Conservation (phyloP, 2,329 filamentous ascomycete genomes). For the Phoma sp. region DNA sequence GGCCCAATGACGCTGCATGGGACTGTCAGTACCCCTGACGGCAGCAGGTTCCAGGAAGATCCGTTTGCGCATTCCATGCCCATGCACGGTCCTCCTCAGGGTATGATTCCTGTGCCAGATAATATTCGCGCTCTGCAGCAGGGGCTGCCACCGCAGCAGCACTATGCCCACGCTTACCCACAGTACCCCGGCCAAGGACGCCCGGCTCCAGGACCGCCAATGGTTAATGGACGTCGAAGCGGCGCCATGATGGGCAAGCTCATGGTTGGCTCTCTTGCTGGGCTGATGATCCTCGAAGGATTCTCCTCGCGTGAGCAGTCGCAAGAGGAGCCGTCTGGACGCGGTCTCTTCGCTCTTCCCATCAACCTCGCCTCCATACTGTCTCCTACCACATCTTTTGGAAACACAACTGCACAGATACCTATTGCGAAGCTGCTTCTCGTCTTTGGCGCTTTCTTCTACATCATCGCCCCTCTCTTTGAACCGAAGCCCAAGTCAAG, state of each 20-base stretch:
- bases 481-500: slow-evolving; percentile 63
- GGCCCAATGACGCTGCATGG: slow-evolving; percentile 48
- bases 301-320: slow-evolving; percentile 68
- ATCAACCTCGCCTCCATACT: slow-evolving; percentile 40
- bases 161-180: slow-evolving; percentile 47
- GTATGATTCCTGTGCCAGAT: slow-evolving; percentile 52
- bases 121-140: slow-evolving; percentile 50
- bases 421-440: slow-evolving; percentile 58
- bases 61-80: slow-evolving; percentile 41
- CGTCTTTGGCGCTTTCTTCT: slow-evolving; percentile 61
- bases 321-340: slow-evolving; percentile 50
- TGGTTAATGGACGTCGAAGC: slow-evolving; percentile 51
- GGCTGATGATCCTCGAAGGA: slow-evolving; percentile 89
- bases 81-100: slow-evolving; percentile 44
- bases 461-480: slow-evolving; percentile 63
- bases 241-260: slow-evolving; percentile 71
- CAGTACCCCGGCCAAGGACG: slow-evolving; percentile 35
- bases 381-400: slow-evolving; percentile 41
- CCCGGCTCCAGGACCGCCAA: slow-evolving; percentile 34
- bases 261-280: slow-evolving; percentile 91
- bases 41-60: slow-evolving; percentile 46
- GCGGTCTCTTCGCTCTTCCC: slow-evolving; percentile 53
- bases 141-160: slow-evolving; percentile 43
- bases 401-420: slow-evolving; percentile 40
- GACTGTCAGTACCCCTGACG: slow-evolving; percentile 43